Conservation (phyloP, 768 basidiomycete species). For the Terana coerulea region DNA sequence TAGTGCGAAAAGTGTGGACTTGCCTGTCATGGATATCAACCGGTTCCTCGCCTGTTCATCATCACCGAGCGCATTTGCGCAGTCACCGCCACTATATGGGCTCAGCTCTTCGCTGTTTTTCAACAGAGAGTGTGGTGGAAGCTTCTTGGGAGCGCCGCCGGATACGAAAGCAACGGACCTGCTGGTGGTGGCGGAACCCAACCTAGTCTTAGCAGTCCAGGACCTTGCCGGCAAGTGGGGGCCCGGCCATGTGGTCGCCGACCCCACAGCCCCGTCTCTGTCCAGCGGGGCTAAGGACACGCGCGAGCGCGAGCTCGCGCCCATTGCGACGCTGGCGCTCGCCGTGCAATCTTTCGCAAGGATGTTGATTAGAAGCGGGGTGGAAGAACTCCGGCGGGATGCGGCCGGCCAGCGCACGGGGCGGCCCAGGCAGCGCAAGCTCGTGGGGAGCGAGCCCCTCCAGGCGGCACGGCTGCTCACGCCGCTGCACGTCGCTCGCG, state of each 20-base stretch:
- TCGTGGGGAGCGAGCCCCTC: not conserved
- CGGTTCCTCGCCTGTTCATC: not conserved
- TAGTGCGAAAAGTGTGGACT: not conserved
- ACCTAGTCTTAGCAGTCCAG: constrained; percentile 21
- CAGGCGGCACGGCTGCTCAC: constrained; percentile 28
- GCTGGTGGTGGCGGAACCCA: constrained; percentile 26
- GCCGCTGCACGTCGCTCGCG: constrained; percentile 38
- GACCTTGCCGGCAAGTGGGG: constrained; percentile 9
- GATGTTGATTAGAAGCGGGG: constrained; percentile 29
- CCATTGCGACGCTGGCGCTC: constrained; percentile 35
- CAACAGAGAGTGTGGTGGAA: not conserved
- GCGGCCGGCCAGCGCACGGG: constrained; percentile 24
- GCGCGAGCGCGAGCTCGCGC: constrained; percentile 28
- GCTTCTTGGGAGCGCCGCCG: not conserved
- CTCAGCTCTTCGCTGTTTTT: constrained; percentile 12
- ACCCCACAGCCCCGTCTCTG: constrained; percentile 8
- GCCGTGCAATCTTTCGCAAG: constrained; percentile 30
- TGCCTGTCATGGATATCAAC: constrained; percentile 12
- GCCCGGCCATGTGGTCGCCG: constrained; percentile 1
- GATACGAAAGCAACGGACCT: constrained; percentile 18
- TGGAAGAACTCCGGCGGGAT: constrained; percentile 31
- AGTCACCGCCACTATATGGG: constrained; percentile 4
- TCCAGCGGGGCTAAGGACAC: constrained; percentile 1
- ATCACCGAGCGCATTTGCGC: not conserved
- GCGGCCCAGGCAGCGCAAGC: constrained; percentile 4